Evolutionary conservation across 257 asterid genomes (phyloP).

Genomic region (Thymus quinquecostatus): DNA sequence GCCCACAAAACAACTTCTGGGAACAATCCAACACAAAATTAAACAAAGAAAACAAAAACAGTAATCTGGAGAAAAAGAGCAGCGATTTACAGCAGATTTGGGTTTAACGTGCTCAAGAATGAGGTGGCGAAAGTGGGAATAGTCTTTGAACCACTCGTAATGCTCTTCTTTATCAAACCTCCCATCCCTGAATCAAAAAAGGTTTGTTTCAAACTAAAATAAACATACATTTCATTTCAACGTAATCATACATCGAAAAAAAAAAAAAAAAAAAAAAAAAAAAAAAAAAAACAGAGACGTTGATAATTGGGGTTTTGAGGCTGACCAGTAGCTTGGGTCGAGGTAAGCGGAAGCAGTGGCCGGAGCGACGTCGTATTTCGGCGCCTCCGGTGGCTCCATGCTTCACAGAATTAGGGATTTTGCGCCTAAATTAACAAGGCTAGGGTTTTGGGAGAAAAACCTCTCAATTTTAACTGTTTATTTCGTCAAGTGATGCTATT

Average conservation of each 20-base stretch:
- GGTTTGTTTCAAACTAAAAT: background rate
- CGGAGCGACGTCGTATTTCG: constrained; percentile 56
- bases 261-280: no score
- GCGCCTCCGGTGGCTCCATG: constrained; percentile 41
- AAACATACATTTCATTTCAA: background rate
- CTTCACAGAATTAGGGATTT: constrained; percentile 26
- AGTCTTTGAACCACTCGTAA: constrained; percentile 96
- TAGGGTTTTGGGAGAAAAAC: background rate
- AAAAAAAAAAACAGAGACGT: background rate
- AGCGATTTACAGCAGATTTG: constrained; percentile 57
- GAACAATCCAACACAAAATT: background rate
- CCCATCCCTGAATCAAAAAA: constrained; percentile 60
- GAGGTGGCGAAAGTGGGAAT: constrained; percentile 78
- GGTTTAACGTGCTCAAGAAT: constrained; percentile 64
- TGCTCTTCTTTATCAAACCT: constrained; percentile 91
- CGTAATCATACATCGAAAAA: background rate
- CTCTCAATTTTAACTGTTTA: constrained; percentile 6
- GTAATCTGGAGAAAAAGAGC: background rate
- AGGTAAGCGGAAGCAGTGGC: constrained; percentile 75
- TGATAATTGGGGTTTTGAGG: constrained; percentile 8
- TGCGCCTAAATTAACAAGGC: background rate
- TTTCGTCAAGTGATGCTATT: background rate
- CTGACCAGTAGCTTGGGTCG: constrained; percentile 76
- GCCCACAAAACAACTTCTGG: background rate
- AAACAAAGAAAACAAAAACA: background rate